These are phyloP conservation scores for Karstenula rhodostoma DNA, from an alignment of 2,329 filamentous ascomycete species.

Conservation along the genomic window DNA sequence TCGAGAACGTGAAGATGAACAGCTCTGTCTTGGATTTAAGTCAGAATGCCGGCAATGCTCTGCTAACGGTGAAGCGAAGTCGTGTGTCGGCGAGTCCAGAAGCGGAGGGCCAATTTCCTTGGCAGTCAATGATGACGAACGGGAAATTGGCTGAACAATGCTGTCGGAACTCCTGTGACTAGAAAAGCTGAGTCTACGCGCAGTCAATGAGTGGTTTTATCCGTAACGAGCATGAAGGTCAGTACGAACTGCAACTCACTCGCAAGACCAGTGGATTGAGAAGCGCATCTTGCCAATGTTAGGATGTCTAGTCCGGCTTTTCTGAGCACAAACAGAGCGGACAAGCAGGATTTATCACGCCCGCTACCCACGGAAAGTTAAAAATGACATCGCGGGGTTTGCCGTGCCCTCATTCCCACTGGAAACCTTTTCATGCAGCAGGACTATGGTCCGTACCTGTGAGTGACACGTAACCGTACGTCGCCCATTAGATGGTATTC, in stretches of 20 bases:
- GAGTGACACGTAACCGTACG: neutral
- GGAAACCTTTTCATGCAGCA: neutral
- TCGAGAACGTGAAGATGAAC: neutral
- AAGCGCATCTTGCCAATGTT: conserved; percentile 3
- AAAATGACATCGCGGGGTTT: neutral
- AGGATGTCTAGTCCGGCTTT: neutral
- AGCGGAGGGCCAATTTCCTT: neutral
- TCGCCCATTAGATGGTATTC: neutral
- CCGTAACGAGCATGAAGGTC: neutral
- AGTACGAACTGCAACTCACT: conserved; percentile 12
- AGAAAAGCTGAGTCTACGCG: neutral
- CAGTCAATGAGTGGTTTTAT: neutral
- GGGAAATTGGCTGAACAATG: neutral
- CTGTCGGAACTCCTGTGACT: neutral
- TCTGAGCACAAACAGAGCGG: neutral
- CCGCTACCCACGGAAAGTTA: too few species aligned
- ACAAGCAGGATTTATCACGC: neutral
- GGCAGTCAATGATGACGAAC: neutral
- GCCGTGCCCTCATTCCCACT: conserved; percentile 4
- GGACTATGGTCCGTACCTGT: neutral
- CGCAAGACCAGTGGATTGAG: conserved; percentile 9
- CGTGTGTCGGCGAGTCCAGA: neutral
- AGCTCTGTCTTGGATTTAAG: neutral
- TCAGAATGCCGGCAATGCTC: neutral
- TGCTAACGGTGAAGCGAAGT: neutral